phyloP scores from a whole-genome alignment of 176 grass and related monocot genomes.

The Triticum timopheevii region DNA sequence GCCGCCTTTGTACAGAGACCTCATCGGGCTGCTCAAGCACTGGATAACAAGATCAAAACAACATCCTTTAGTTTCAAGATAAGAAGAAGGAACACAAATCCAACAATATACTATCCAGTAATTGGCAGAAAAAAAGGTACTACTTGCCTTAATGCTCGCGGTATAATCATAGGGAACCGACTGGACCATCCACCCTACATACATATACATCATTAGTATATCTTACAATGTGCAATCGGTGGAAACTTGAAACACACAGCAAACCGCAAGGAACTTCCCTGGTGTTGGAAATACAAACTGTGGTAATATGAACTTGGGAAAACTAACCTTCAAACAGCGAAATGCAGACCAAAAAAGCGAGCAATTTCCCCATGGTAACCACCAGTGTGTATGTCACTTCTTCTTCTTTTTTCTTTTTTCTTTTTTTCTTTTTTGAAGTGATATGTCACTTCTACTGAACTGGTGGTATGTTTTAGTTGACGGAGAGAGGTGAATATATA shows the following conservation, averaged over 20 bases:
- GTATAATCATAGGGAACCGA: constrained; percentile 74
- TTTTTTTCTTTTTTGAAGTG: too few relatives aligned
- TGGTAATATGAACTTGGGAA: not conserved
- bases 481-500: constrained; percentile 9
- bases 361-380: not conserved
- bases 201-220: not conserved
- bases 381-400: not conserved
- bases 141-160: constrained; percentile 56
- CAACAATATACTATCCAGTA: too few relatives aligned
- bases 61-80: not conserved
- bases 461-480: not conserved
- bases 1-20: constrained; percentile 65
- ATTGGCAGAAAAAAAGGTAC: too few relatives aligned
- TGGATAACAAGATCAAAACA: constrained; percentile 16
- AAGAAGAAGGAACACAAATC: too few relatives aligned
- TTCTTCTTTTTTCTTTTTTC: too few relatives aligned
- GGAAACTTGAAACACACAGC: not conserved
- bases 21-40: constrained; percentile 59
- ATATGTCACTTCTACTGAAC: not conserved
- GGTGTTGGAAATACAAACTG: not conserved
- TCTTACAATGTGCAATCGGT: not conserved
- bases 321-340: constrained; percentile 19
- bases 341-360: constrained; percentile 7
- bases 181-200: constrained; percentile 25
- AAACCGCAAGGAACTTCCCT: not conserved